Evolutionary conservation across 1,284 basidiomycete species (phyloP).

Genomic region (Leccinum angustisporum): DNA sequence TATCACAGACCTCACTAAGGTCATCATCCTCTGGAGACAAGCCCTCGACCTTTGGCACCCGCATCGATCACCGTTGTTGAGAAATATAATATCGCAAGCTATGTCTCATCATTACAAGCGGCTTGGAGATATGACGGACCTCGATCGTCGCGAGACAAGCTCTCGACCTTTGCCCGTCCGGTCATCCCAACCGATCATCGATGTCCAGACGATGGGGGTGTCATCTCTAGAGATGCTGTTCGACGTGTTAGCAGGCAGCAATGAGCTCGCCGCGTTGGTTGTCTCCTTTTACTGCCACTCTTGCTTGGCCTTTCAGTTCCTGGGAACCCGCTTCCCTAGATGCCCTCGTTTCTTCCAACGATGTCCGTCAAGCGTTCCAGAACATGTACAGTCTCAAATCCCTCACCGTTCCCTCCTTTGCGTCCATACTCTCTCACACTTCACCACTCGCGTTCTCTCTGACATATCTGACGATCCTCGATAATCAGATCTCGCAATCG

Average conservation of each 20-base stretch:
- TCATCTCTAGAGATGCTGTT: constrained; percentile 19
- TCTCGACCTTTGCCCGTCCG: too few species aligned
- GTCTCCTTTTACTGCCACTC: constrained; percentile 24
- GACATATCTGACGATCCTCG: constrained; percentile 29
- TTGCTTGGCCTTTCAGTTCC: constrained; percentile 21
- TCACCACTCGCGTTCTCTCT: constrained; percentile 25
- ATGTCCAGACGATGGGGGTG: constrained; percentile 17
- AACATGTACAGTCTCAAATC: constrained; percentile 33
- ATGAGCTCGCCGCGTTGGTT: constrained; percentile 27
- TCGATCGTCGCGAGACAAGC: too few species aligned
- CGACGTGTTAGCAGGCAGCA: constrained; percentile 17
- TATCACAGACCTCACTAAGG: too few species aligned
- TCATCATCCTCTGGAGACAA: too few species aligned
- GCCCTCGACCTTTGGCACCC: too few species aligned
- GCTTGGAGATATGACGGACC: too few species aligned
- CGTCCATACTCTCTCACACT: constrained; percentile 20
- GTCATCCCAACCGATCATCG: constrained; percentile 5
- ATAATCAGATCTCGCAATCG: constrained; percentile 24
- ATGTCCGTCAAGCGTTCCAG: constrained; percentile 26
- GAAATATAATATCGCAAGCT: too few species aligned
- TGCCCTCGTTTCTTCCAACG: constrained; percentile 5
- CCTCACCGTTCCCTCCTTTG: constrained; percentile 30
- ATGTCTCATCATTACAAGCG: too few species aligned
- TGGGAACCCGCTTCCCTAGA: constrained; percentile 10
- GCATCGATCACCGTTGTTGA: too few species aligned